phyloP scores from a whole-genome alignment of 495 filamentous ascomycete species.

The Aspergillus diversus region DNA sequence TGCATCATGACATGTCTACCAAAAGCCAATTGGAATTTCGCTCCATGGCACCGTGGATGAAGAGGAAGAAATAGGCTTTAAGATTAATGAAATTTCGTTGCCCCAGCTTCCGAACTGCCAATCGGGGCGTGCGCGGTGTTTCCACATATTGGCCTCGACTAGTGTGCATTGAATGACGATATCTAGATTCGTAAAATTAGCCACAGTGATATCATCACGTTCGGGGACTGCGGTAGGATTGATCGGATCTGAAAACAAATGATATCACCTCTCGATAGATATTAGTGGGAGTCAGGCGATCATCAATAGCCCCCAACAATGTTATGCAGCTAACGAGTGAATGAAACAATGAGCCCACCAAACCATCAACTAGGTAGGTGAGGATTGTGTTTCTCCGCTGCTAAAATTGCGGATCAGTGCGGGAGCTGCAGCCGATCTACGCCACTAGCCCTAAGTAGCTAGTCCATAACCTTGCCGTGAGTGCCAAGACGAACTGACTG shows the following conservation, averaged over 20 bases:
- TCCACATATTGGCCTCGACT: constrained; percentile 2
- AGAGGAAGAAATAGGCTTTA: constrained; percentile 4
- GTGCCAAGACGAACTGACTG: background rate
- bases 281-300: background rate
- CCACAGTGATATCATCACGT: constrained; percentile 21
- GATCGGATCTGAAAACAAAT: constrained; percentile 1
- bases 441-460: background rate
- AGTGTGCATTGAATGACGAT: constrained; percentile 7
- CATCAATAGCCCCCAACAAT: background rate
- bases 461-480: background rate
- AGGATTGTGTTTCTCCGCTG: background rate
- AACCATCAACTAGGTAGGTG: background rate
- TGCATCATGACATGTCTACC: constrained; percentile 26
- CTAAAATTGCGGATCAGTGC: background rate
- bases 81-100: constrained; percentile 9
- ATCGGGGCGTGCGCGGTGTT: background rate
- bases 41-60: constrained; percentile 3
- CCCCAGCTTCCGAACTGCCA: background rate
- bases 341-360: background rate
- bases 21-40: constrained; percentile 17
- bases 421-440: background rate
- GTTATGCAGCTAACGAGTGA: background rate
- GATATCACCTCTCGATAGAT: background rate
- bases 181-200: constrained; percentile 7
- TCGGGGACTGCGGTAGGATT: background rate